Conservation (phyloP, 192 early-diverging fungal genomes). For the Coemansia sp. region DNA sequence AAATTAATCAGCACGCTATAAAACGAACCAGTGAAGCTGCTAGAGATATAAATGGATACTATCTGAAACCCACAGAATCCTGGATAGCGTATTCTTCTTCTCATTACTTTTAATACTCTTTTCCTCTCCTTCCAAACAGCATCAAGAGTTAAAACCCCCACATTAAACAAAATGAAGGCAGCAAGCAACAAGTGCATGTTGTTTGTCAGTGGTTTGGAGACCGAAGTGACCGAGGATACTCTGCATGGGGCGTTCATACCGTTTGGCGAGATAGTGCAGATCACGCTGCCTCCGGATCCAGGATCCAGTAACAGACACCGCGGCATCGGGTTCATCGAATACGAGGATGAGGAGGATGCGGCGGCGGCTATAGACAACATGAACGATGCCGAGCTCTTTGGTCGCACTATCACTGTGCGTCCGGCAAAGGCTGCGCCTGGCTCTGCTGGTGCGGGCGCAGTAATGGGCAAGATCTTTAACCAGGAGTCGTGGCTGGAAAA, state of each 20-base stretch:
- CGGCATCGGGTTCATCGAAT: slow-evolving; percentile 97
- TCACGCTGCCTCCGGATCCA: slow-evolving; percentile 83
- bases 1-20: no score
- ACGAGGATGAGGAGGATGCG: slow-evolving; percentile 81
- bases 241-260: slow-evolving; percentile 90
- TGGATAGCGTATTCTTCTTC: no score
- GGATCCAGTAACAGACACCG: slow-evolving; percentile 78
- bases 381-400: slow-evolving; percentile 85
- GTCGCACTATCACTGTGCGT: slow-evolving; percentile 86
- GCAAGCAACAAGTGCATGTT: slow-evolving; percentile 32
- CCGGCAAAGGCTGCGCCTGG: slow-evolving; percentile 65
- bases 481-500: slow-evolving; percentile 28
- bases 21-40: no score
- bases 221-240: slow-evolving; percentile 73
- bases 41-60: no score
- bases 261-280: slow-evolving; percentile 91
- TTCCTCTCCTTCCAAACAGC: no score
- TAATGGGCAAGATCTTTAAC: slow-evolving; percentile 27
- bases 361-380: slow-evolving; percentile 93
- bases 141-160: no score
- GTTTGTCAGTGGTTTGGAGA: slow-evolving; percentile 73
- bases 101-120: no score
- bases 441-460: not conserved
- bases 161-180: slow-evolving; percentile 22
- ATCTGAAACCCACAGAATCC: no score